Evolutionary conservation across 2,329 filamentous ascomycete species (phyloP), one percentile per base, ranked within the genome.

Genomic region (Cyanodermella asteris): DNA sequence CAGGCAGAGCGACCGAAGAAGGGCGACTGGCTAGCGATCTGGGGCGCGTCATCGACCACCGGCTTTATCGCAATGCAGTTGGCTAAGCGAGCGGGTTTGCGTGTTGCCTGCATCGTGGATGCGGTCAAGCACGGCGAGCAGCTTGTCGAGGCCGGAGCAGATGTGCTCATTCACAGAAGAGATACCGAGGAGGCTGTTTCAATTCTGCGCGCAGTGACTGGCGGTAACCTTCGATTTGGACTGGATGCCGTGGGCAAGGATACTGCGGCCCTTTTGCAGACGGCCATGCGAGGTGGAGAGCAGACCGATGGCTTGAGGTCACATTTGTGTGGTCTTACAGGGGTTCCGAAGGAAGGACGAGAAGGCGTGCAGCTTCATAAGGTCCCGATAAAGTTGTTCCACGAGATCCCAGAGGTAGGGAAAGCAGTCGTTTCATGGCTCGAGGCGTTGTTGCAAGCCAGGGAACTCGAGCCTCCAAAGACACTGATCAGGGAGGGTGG

Each of bases 321-420:
- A n/a, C 74, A 81, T 43, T 49, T 81, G 0, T 56, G 80, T 1
- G 72, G 73, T 0, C 37, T 81, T 22, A 66, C 65, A 0, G 73
- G 72, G 0, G 34, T 77, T 3, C 74, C 74, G 0, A 76, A 75
- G 38, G 49, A 48, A 4, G 44, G 46, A 2, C 43, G 45, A 0
- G 26, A 45, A 0, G 55, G 55, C 0, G 51, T 67, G 0, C 41
- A 51, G 5, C 59, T 67, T 28, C 72, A 78, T 38, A 64, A 56
- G 0, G 68, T 81, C 0, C 74, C 74, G 0, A 75, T 82, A 32
- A 81, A 81, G 44, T 38, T 77, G 4, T 81, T 77, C 38, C 75
- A 82, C 38, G 66, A 72, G 29, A 56, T 69, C 0, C 60, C 65
- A 0, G 53, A 54, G 2, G 52, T 80, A 0, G 75, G 75, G 0